phyloP scores from a whole-genome alignment of 257 asterid genomes.

The Solanum corneliomulleri region DNA sequence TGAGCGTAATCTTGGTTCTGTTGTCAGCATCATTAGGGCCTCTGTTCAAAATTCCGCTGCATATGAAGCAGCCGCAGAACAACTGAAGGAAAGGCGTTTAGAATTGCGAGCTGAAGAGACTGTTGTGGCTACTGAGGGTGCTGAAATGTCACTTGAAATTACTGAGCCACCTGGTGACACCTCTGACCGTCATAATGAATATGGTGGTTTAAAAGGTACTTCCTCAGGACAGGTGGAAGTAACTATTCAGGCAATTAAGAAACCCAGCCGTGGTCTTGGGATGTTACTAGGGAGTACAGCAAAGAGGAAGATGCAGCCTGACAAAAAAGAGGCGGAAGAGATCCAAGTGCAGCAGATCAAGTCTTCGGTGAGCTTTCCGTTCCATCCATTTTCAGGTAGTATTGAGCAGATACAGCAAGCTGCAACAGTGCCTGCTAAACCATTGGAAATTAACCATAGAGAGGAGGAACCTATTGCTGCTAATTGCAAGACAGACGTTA shows the following conservation, averaged over 20 bases:
- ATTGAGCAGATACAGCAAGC: slow-evolving; percentile 15
- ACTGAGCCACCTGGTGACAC: slow-evolving; percentile 18
- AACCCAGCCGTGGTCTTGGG: slow-evolving; percentile 83
- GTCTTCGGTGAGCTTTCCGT: slow-evolving; percentile 64
- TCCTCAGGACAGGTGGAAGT: slow-evolving; percentile 37
- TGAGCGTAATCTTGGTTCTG: slow-evolving; percentile 68
- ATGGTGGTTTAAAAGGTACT: slow-evolving; percentile 8
- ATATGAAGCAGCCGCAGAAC: slow-evolving; percentile 59
- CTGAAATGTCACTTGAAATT: slow-evolving; percentile 31
- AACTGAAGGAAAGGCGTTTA: slow-evolving; percentile 41
- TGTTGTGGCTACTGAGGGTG: slow-evolving; percentile 25
- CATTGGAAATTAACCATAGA: neutral
- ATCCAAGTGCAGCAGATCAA: slow-evolving; percentile 70
- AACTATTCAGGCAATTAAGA: slow-evolving; percentile 59
- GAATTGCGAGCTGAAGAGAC: slow-evolving; percentile 40
- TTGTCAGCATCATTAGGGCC: slow-evolving; percentile 65
- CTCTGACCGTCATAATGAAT: neutral
- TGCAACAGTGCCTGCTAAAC: neutral
- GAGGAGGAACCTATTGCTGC: slow-evolving; percentile 2
- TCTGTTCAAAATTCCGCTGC: slow-evolving; percentile 67
- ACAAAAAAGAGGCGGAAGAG: slow-evolving; percentile 34
- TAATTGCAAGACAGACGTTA: slow-evolving; percentile 27
- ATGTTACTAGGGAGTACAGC: slow-evolving; percentile 62
- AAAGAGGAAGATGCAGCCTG: slow-evolving; percentile 65
- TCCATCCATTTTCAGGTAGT: slow-evolving; percentile 45